Percentiles rank a stretch among this genome's conserved stretches.
phyloP scores from a whole-genome alignment of 306 rosid species.

The Sindora glabra region DNA sequence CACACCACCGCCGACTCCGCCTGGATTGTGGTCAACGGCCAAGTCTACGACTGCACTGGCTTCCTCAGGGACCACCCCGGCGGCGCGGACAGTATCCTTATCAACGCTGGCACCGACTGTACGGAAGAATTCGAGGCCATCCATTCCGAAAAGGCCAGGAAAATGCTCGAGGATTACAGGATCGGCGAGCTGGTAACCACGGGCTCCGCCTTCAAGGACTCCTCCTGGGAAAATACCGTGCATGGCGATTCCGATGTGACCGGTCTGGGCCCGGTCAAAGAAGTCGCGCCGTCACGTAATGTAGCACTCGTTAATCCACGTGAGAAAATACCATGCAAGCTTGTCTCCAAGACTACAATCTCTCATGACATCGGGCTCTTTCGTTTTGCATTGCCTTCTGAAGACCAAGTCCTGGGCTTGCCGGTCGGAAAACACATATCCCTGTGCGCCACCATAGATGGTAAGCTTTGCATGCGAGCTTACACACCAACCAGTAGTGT shows the following conservation, averaged over 20 bases:
- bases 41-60: constrained; percentile 66
- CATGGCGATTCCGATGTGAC: constrained; percentile 29
- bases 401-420: constrained; percentile 54
- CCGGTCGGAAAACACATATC: constrained; percentile 80
- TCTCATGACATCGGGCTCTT: constrained; percentile 64
- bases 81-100: constrained; percentile 76
- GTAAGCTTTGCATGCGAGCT: constrained; percentile 81
- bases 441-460: constrained; percentile 44
- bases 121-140: constrained; percentile 90
- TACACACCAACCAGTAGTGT: constrained; percentile 62
- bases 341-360: constrained; percentile 34
- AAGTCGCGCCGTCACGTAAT: not conserved
- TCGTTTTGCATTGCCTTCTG: constrained; percentile 51
- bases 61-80: constrained; percentile 86
- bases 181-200: constrained; percentile 55
- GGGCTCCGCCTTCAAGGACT: constrained; percentile 34
- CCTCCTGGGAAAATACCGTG: constrained; percentile 36
- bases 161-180: constrained; percentile 50
- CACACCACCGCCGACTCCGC: constrained; percentile 48
- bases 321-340: constrained; percentile 60
- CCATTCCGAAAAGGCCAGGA: constrained; percentile 80
- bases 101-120: constrained; percentile 82
- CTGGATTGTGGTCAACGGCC: constrained; percentile 71
- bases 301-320: constrained; percentile 54
- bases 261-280: constrained; percentile 48